A percentile compares a stretch with the other conserved stretches of the same genome.
Evolutionary conservation across 2,329 filamentous ascomycete species (phyloP).

Genomic region (Colletotrichum orbiculare): DNA sequence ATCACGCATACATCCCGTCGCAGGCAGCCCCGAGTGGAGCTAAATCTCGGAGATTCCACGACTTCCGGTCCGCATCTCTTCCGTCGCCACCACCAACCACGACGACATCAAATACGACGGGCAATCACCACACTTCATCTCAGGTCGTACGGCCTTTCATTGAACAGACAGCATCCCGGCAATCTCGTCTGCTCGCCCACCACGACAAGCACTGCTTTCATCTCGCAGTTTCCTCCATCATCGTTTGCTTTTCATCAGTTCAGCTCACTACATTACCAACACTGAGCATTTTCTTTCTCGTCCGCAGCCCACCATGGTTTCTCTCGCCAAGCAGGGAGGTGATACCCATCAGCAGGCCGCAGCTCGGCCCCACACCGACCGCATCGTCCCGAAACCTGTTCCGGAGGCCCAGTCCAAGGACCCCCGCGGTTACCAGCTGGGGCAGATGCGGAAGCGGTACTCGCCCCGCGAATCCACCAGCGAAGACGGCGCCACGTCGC

Average conservation of each 20-base stretch:
- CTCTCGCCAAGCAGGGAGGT: slow-evolving; percentile 46
- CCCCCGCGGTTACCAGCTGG: slow-evolving; percentile 79
- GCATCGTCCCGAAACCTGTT: slow-evolving; percentile 72
- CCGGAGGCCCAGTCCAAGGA: slow-evolving; percentile 73
- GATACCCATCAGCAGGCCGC: slow-evolving; percentile 58
- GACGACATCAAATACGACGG: slow-evolving; percentile 19
- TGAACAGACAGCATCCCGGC: slow-evolving; percentile 6
- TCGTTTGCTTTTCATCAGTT: slow-evolving; percentile 32
- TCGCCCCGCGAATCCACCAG: slow-evolving; percentile 57
- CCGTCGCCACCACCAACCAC: slow-evolving; percentile 13
- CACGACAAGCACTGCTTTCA: slow-evolving; percentile 23
- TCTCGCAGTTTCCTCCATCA: slow-evolving; percentile 10
- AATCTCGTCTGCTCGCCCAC: slow-evolving; percentile 10
- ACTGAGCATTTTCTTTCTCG: slow-evolving; percentile 26
- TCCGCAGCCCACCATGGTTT: slow-evolving; percentile 49
- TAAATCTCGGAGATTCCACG: slow-evolving; percentile 22
- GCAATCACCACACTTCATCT: not conserved
- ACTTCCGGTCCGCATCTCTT: slow-evolving; percentile 12
- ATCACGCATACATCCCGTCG: slow-evolving; percentile 4
- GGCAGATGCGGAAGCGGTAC: slow-evolving; percentile 77
- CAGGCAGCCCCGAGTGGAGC: not conserved
- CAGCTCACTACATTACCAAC: slow-evolving; percentile 35
- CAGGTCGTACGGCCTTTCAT: not conserved
- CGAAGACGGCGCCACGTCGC: slow-evolving; percentile 61
- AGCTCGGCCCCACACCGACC: slow-evolving; percentile 54